Percentiles rank a stretch among this genome's conserved stretches.
These are phyloP conservation scores for Monilinia polystroma DNA, from an alignment of 2,329 filamentous ascomycete species.

Conservation along the genomic window DNA sequence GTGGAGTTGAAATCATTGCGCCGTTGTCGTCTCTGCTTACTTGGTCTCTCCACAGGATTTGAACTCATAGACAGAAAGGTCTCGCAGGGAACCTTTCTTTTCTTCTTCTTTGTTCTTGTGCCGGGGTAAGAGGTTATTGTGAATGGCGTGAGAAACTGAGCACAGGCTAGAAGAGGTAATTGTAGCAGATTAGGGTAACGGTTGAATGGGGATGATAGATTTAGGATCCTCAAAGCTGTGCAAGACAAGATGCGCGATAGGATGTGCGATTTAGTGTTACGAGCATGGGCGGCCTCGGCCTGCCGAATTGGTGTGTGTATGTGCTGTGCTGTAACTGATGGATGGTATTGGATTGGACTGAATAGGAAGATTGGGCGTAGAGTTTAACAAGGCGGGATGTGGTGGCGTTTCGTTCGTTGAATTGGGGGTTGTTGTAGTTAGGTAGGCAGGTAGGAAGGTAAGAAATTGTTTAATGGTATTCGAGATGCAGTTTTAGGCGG, in stretches of 20 bases:
- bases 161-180: neutral
- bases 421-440: neutral
- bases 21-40: constrained; percentile 27
- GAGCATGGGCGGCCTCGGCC: constrained; percentile 18
- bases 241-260: constrained; percentile 21
- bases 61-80: constrained; percentile 23
- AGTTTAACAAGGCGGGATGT: neutral
- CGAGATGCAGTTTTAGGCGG: constrained; percentile 9
- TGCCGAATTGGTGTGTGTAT: constrained; percentile 7
- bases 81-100: neutral
- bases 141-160: neutral
- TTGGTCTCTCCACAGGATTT: constrained; percentile 19
- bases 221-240: constrained; percentile 15
- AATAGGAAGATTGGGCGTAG: neutral
- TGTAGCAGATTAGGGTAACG: constrained; percentile 5
- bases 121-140: neutral
- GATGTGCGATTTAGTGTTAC: constrained; percentile 21
- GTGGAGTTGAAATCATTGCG: constrained; percentile 34
- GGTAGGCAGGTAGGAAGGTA: too few species aligned
- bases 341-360: neutral
- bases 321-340: constrained; percentile 9
- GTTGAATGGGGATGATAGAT: constrained; percentile 9
- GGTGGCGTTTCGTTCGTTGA: neutral
- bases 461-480: neutral
- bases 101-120: neutral